Percentiles rank a stretch among this genome's conserved stretches.
Conservation (phyloP, 108 stramenopile genomes). For the Thalassiosira profunda region DNA sequence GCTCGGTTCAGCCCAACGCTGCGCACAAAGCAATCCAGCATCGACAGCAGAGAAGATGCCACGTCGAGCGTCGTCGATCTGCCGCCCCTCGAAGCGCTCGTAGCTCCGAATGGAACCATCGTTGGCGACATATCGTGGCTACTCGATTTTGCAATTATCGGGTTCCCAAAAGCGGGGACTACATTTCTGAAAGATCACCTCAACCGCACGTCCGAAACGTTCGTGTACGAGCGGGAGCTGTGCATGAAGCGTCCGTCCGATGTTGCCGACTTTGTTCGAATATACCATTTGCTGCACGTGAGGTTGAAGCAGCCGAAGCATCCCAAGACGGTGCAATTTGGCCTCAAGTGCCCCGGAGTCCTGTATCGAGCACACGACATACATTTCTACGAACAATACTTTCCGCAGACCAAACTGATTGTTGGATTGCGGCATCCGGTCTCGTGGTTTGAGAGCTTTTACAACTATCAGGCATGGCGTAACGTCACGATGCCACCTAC, state of each 20-base stretch:
- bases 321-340: conserved; percentile 13
- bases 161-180: conserved; percentile 84
- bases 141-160: conserved; percentile 81
- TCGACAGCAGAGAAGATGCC: too few species aligned
- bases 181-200: conserved; percentile 64
- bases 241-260: conserved; percentile 28
- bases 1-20: too few species aligned
- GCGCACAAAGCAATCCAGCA: too few species aligned
- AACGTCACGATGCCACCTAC: conserved; percentile 46
- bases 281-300: conserved; percentile 24
- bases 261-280: conserved; percentile 10
- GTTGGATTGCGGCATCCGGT: conserved; percentile 80
- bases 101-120: conserved; percentile 25
- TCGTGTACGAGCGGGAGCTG: conserved; percentile 34
- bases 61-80: conserved; percentile 3
- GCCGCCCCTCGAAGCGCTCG: conserved; percentile 21
- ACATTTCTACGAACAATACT: conserved; percentile 34
- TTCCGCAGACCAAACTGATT: conserved; percentile 67
- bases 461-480: conserved; percentile 70
- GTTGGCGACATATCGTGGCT: conserved; percentile 47
- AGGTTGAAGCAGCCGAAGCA: conserved; percentile 14
- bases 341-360: conserved; percentile 57
- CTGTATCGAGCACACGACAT: conserved; percentile 18
- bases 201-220: conserved; percentile 20
- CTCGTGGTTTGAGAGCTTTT: conserved; percentile 75